Evolutionary conservation across 805 yeast genomes (phyloP).

Genomic region (Kluyveromyces dobzhanskii): DNA sequence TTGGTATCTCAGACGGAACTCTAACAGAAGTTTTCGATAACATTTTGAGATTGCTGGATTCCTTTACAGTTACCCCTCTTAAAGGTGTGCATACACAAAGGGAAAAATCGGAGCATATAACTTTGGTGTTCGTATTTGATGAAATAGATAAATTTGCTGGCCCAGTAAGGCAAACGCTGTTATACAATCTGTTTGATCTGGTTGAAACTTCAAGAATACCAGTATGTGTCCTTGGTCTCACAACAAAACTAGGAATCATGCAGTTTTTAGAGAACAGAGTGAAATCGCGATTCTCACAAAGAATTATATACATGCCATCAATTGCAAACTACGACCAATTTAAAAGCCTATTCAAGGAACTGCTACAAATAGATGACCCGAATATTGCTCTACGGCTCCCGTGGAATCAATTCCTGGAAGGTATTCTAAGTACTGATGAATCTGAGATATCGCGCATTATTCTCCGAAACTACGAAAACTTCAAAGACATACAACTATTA

Average conservation of each 20-base stretch:
- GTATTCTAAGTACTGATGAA: slow-evolving; percentile 19
- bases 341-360: slow-evolving; percentile 36
- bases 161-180: slow-evolving; percentile 66
- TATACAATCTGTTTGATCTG: slow-evolving; percentile 83
- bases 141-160: slow-evolving; percentile 75
- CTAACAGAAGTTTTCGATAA: slow-evolving; percentile 54
- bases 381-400: slow-evolving; percentile 21
- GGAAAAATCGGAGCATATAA: slow-evolving; percentile 29
- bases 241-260: slow-evolving; percentile 64
- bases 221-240: slow-evolving; percentile 71
- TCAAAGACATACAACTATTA: slow-evolving; percentile 48
- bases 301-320: slow-evolving; percentile 54
- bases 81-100: slow-evolving; percentile 11
- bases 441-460: slow-evolving; percentile 32
- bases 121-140: slow-evolving; percentile 74
- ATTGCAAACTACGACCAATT: slow-evolving; percentile 42
- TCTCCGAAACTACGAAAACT: slow-evolving; percentile 45
- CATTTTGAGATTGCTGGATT: slow-evolving; percentile 45
- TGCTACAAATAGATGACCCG: slow-evolving; percentile 28
- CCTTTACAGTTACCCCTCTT: slow-evolving; percentile 17
- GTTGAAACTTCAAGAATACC: slow-evolving; percentile 67
- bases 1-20: slow-evolving; percentile 40
- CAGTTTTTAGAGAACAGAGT: slow-evolving; percentile 89
- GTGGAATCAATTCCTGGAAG: slow-evolving; percentile 40
- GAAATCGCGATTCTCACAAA: slow-evolving; percentile 78